Base-by-base conservation (phyloP, 2,329 filamentous ascomycete genomes). In the Cadophora malorum region DNA sequence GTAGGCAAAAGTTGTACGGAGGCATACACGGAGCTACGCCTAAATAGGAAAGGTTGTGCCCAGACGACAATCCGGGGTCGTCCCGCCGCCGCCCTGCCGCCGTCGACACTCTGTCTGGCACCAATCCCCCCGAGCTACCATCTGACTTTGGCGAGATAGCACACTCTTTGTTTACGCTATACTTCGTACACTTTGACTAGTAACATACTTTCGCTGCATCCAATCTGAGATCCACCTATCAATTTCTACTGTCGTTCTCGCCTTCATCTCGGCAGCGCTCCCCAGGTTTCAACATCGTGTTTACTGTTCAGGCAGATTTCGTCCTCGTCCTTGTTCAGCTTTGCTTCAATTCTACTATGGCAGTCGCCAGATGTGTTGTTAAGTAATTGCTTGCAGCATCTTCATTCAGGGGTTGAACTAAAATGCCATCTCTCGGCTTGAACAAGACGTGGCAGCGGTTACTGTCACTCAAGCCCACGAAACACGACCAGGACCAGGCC, bases 371-470 rank as follows among this genome's bases (percentile, higher is more conserved):
- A n/a, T 19, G 4, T 33, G 25, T 55, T 1, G 9, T n/a, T 9
- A 4, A 33, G 52, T 55, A 14, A 38, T 8, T 38, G 12, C n/a
- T 58, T 31, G 19, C 9, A 5, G 9, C 16, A 28, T 4, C 8
- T n/a, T 19, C 19, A 19, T 4, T 7, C 8, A 38, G 38, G 7
- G 10, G 3, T 38, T 21, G 10, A 19, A 38, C 10, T 33, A 2
- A 38, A 58, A 58, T 58, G 55, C 55, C 55, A 25, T 58, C 55
- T 16, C 31, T 58, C 19, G 33, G 31, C n/a, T 38, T 58, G 55
- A 58, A 38, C n/a, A 38, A 38, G 33, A 38, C n/a, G 1, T 58
- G 55, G 55, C 31, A 58, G n/a, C 55, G 55, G 16, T 33, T 35
- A 21, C 8, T 35, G 3, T 58, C 55, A 38, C 9, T 58, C 33